These are phyloP conservation scores for Phialocephala sp. DNA, from an alignment of 2,329 filamentous ascomycete genomes.

Conservation along the genomic window DNA sequence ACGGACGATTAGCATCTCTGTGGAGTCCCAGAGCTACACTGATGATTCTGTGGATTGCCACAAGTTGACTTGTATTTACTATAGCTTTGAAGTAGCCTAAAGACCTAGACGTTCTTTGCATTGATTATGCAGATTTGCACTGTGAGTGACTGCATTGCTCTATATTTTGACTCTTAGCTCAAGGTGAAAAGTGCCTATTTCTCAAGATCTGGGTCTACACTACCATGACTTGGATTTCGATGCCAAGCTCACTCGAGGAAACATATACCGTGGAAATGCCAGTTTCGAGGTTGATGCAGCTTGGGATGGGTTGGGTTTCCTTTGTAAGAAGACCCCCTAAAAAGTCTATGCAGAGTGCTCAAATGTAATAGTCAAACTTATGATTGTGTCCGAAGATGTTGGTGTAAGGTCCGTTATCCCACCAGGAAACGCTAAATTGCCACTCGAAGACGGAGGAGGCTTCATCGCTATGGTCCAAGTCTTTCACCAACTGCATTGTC, in stretches of 20 bases:
- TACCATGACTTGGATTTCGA: constrained; percentile 4
- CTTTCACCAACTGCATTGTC: constrained; percentile 18
- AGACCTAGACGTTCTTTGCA: neutral
- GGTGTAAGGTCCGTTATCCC: neutral
- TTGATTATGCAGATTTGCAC: neutral
- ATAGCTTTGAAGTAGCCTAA: neutral
- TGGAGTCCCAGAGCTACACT: neutral
- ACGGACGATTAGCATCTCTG: too few species aligned
- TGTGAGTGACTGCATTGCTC: neutral
- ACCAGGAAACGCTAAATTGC: constrained; percentile 10
- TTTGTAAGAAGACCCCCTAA: neutral
- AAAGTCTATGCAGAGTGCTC: neutral
- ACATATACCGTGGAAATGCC: constrained; percentile 6
- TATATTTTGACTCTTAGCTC: neutral
- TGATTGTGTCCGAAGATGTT: neutral
- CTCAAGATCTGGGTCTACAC: neutral
- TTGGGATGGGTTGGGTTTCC: constrained; percentile 4
- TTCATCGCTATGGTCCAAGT: constrained; percentile 17
- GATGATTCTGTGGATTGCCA: neutral
- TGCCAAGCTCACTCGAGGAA: constrained; percentile 9
- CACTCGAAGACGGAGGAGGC: constrained; percentile 14
- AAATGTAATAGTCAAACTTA: neutral
- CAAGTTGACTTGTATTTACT: neutral
- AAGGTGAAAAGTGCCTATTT: neutral
- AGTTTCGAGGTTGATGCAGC: constrained; percentile 2